A percentile compares a stretch with the other conserved stretches of the same genome.
Conservation (phyloP, 129 eudicot genomes). For the Lactuca saligna region DNA sequence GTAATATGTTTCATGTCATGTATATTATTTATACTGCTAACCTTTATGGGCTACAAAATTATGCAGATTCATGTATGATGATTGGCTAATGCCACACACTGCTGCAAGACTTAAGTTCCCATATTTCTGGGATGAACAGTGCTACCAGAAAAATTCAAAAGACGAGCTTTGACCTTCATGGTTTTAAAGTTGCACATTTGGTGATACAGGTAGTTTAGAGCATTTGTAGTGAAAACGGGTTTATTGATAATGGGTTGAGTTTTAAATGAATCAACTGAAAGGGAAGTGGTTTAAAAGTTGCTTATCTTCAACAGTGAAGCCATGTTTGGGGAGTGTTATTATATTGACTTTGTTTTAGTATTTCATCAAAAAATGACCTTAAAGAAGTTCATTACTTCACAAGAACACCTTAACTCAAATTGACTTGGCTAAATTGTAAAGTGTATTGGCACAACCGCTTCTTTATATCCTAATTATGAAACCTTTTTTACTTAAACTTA, state of each 20-base stretch:
- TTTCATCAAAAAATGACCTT: no score
- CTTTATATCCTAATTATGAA: no score
- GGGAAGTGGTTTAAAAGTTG: not conserved
- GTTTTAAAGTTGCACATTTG: constrained; percentile 1
- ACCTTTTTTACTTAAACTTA: no score
- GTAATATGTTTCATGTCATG: not conserved
- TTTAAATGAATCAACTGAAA: not conserved
- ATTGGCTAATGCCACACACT: constrained; percentile 82
- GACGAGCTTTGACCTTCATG: constrained; percentile 59
- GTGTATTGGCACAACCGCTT: no score
- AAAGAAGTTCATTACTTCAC: no score
- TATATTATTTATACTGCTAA: not conserved
- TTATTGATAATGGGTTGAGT: not conserved
- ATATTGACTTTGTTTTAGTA: not conserved
- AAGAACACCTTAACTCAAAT: no score
- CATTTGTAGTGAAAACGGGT: not conserved
- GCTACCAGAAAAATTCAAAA: constrained; percentile 43
- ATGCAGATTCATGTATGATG: constrained; percentile 81
- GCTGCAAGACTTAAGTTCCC: constrained; percentile 79
- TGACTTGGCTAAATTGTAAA: no score
- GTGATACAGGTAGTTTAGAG: not conserved
- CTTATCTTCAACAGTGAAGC: no score
- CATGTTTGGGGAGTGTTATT: no score
- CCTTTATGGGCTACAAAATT: not conserved
- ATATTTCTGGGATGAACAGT: constrained; percentile 68